Evolutionary conservation across 2,329 filamentous ascomycete species (phyloP), one percentile per base, ranked within the genome.

Genomic region (Ophiostoma ulmi): DNA sequence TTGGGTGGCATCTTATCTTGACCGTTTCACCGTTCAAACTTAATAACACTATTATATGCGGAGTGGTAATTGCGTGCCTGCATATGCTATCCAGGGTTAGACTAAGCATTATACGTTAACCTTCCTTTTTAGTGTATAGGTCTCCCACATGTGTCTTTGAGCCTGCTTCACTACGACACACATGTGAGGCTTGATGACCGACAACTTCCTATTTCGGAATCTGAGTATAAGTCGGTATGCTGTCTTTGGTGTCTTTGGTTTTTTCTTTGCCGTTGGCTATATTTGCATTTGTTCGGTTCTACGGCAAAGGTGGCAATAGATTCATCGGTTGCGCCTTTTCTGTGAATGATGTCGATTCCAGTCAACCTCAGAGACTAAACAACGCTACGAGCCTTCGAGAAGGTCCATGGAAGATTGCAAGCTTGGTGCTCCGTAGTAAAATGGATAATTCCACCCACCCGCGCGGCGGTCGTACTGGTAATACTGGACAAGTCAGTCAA

Each of bases 341-440:
- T 48, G 31, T 48, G 17, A 20, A 39, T 13, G 10, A 39, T 39
- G 6, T 48, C 17, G 14, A 48, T 48, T 48, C 17, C 44, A 20
- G 44, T 48, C 52, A 13, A 61, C 26, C 3, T 17, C 26, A 26
- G 35, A n/a, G 22, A 38, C 20, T 22, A n/a, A 55, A 52, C 61
- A 31, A 14, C 67, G 10, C 22, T 17, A 44, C 26, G 6, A 17
- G 26, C 38, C 61, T 73, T 73, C 69, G 71, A 73, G 72, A 73
- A 73, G 71, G 72, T 70, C 70, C 48, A 70, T 72, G 71, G 69
- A 72, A 70, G 61, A 31, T 11, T 41, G 26, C 35, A 26, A 26
- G n/a, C 35, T 48, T 36, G 36, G 35, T 65, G 20, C 63, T 67
- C 65, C 65, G 39, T 48, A 67, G 11, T 44, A 39, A 31, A 48